phyloP scores from a whole-genome alignment of 2,329 filamentous ascomycete species.

The Colletotrichum coccodes region DNA sequence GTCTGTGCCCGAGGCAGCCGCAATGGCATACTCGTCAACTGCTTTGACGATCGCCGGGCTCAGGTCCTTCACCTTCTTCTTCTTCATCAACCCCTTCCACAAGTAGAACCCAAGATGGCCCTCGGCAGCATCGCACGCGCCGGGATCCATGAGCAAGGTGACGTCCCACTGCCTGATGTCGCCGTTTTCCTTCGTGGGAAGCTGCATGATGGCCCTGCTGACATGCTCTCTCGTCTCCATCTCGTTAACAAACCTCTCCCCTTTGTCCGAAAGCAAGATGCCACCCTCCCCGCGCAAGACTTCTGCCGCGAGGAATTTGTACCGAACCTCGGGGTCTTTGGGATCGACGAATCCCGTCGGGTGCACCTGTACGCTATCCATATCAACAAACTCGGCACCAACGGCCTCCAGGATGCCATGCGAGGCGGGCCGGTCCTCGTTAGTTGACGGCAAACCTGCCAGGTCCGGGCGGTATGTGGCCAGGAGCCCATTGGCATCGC shows the following conservation, averaged over 20 bases:
- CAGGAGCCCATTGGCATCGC: conserved; percentile 67
- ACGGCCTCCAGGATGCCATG: conserved; percentile 54
- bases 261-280: conserved; percentile 58
- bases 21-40: conserved; percentile 59
- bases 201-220: conserved; percentile 60
- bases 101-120: conserved; percentile 71
- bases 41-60: conserved; percentile 48
- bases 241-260: conserved; percentile 70
- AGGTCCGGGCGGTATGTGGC: conserved; percentile 68
- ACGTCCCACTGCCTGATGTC: conserved; percentile 66
- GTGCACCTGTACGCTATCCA: conserved; percentile 71
- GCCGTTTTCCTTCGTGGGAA: conserved; percentile 40
- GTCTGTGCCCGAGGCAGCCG: conserved; percentile 48
- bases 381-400: conserved; percentile 57
- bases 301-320: conserved; percentile 74
- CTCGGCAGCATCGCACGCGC: conserved; percentile 59
- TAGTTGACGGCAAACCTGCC: conserved; percentile 69
- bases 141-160: conserved; percentile 68
- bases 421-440: conserved; percentile 66
- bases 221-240: conserved; percentile 68
- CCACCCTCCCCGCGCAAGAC: conserved; percentile 71
- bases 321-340: conserved; percentile 50
- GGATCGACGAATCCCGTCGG: conserved; percentile 73
- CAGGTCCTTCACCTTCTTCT: conserved; percentile 64
- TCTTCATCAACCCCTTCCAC: conserved; percentile 69